A percentile compares a stretch with the other conserved stretches of the same genome.
Evolutionary conservation across 208 protist genomes (phyloP).

Genomic region (Acanthamoeba lenticulata): DNA sequence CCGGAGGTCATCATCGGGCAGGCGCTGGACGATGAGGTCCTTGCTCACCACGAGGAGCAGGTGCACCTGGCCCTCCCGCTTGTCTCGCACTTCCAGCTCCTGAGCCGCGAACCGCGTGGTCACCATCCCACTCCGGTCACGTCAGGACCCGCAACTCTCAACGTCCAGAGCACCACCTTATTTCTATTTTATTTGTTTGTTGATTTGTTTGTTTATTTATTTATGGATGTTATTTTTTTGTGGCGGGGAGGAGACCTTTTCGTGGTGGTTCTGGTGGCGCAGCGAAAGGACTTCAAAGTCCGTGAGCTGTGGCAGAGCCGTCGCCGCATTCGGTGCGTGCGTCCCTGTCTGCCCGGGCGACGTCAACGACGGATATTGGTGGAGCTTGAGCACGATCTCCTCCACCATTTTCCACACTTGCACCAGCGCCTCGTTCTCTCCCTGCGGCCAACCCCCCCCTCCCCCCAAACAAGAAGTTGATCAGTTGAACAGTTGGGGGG

Average conservation of each 20-base stretch:
- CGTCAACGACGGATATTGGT: background rate
- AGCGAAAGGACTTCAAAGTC: conserved; percentile 47
- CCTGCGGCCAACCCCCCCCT: too few species aligned
- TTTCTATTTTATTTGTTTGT: background rate
- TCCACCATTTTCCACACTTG: background rate
- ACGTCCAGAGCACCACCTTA: too few species aligned
- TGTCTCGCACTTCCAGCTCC: background rate
- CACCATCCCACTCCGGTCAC: background rate
- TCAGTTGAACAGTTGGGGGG: too few species aligned
- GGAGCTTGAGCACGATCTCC: background rate
- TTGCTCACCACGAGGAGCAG: background rate
- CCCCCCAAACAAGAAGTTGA: too few species aligned
- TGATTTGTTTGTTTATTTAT: background rate
- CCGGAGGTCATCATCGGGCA: background rate
- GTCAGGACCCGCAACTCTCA: background rate
- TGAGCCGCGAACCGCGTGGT: background rate
- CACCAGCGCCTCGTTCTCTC: background rate
- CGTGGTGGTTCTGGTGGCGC: background rate
- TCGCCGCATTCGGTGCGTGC: background rate
- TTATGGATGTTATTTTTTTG: background rate
- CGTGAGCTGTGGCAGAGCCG: background rate
- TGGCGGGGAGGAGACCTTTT: background rate
- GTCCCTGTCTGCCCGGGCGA: background rate
- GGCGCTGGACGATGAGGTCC: background rate
- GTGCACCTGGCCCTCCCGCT: background rate